Evolutionary conservation across 192 early-diverging fungal genomes (phyloP), one percentile per base, ranked within the genome.

Genomic region (Podila horticola): DNA sequence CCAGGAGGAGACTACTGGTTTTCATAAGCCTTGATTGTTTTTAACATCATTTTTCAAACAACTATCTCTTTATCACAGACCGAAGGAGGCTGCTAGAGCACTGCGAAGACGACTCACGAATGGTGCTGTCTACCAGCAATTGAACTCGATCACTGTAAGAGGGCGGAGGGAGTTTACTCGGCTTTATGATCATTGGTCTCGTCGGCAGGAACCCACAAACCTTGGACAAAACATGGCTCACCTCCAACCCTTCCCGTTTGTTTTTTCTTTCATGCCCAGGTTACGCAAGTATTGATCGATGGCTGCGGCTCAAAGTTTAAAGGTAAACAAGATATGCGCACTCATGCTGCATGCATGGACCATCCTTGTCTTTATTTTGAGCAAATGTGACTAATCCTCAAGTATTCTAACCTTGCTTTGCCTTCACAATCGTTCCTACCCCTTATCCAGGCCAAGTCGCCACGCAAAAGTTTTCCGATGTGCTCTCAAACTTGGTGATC

Each of bases 131-230:
- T 70, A 60, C 8, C 64, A 67, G 28, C 75, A 79, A 48, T 58
- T 79, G 64, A 79, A 79, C 28, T 50, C 69, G 36, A 67, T 79
- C 30, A 68, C 66, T n/a, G 67, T 68, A 68, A 50, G 64, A 48
- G n/a, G n/a, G n/a, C n/a, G n/a, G n/a, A n/a, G n/a, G n/a, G 13
- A 24, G 1, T n/a, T 31, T 26, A 15, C 34, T 38, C 33, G 3
- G 28, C 24, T 19, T 45, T 22, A 5, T 4, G 45, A 17, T 49
- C 29, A 10, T 1, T n/a, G n/a, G n/a, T n/a, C n/a, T n/a, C n/a
- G n/a, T 24, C 13, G 13, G 17, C 48, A 64, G 4, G 11, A 5
- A 31, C 33, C 34, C 51, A 67, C 45, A 65, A n/a, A n/a, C n/a
- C 30, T 62, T 34, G 5, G 1, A 4, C 20, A 48, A 26, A 33